Conservation (phyloP, 2,329 filamentous ascomycete species). For the Ceratocystis cacaofunesta region DNA sequence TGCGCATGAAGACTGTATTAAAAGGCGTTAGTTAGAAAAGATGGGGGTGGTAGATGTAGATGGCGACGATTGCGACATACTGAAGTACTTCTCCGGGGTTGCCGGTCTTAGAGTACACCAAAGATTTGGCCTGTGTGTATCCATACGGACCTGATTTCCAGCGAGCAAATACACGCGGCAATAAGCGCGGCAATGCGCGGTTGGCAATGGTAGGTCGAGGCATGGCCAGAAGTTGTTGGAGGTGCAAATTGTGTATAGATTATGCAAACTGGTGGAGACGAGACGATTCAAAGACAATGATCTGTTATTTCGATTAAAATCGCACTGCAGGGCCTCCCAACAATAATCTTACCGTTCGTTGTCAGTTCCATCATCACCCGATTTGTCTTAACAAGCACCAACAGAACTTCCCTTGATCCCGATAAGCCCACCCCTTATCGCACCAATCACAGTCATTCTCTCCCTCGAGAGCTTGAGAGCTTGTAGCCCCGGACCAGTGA, state of each 20-base stretch:
- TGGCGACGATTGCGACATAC: constrained; percentile 26
- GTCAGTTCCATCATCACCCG: neutral
- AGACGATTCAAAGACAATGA: neutral
- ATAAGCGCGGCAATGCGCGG: neutral
- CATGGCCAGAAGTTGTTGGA: neutral
- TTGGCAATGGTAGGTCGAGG: constrained; percentile 1
- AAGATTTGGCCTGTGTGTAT: constrained; percentile 73
- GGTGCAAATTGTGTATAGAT: constrained; percentile 18
- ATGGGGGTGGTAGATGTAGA: too few species aligned
- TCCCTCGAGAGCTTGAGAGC: neutral
- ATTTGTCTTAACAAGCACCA: neutral
- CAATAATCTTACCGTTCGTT: too few species aligned
- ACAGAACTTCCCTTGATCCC: neutral
- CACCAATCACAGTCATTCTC: neutral
- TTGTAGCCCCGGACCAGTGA: neutral
- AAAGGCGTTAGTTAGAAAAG: neutral
- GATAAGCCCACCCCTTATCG: neutral
- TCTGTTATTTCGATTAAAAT: neutral
- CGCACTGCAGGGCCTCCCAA: neutral
- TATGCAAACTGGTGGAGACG: neutral
- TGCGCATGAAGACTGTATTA: constrained; percentile 48
- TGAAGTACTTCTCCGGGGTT: constrained; percentile 57
- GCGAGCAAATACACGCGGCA: constrained; percentile 24
- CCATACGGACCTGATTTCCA: constrained; percentile 52
- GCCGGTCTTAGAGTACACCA: constrained; percentile 60